Conservation (phyloP, 2,329 filamentous ascomycete species). For the Alternaria infectoria region DNA sequence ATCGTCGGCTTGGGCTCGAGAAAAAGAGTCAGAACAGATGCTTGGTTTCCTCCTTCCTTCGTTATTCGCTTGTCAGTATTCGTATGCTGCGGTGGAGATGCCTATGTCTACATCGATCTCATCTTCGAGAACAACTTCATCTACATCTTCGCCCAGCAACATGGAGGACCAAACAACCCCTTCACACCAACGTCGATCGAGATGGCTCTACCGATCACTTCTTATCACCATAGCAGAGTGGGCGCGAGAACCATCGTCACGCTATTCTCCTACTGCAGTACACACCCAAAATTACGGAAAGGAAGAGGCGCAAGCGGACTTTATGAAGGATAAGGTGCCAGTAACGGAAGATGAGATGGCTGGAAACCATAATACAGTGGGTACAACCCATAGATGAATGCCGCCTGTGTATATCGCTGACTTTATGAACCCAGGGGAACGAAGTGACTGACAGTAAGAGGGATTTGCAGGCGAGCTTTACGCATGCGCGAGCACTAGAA, state of each 20-base stretch:
- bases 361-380: neutral
- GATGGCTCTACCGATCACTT: neutral
- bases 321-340: too few relatives aligned
- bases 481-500: conserved; percentile 20
- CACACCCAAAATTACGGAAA: neutral
- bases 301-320: neutral
- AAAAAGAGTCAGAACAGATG: neutral
- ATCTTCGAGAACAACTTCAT: neutral
- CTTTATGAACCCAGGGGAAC: neutral
- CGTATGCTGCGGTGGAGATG: neutral
- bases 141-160: neutral
- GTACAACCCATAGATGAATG: neutral
- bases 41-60: neutral
- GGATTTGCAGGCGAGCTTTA: neutral
- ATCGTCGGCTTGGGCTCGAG: neutral
- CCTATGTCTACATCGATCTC: neutral
- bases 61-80: neutral
- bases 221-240: neutral
- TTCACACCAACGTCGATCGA: neutral
- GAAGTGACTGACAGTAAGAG: neutral
- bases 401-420: neutral
- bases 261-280: neutral
- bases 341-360: neutral
- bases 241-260: neutral
- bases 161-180: neutral